Evolutionary conservation across 805 yeast genomes (phyloP), one percentile per base, ranked within the genome.

Genomic region (Candida maltosa): DNA sequence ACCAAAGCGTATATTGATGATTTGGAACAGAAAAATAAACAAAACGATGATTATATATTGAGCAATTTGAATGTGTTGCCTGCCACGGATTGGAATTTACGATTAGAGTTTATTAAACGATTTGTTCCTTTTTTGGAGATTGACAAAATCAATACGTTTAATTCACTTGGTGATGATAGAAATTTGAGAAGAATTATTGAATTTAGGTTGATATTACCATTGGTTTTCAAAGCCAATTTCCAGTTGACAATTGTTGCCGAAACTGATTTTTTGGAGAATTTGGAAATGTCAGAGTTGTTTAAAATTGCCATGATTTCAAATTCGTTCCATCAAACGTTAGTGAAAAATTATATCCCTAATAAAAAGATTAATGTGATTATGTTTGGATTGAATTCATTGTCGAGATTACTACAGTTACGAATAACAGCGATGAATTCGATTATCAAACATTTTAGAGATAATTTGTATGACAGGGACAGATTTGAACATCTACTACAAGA

Each of bases 11-110:
- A 31, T 18, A 31, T 31, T n/a, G 29, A 31, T 19, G 34, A 23
- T 19, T 26, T 20, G 11, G 29, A 31, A 3, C 18, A n/a, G 15
- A 32, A 28, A 9, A 27, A 29, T 22, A n/a, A 22, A 5, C 32
- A 42, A 26, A 60, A 58, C 31, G 49, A 51, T 15, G 39, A 39
- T 15, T 40, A 39, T 10, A 43, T 58, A 3, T 24, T 54, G 10
- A 46, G 54, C 7, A 51, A 52, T 16, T 40, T 65, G 32, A 49
- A 59, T 31, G 69, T 65, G 4, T 47, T 52, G 5, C 70, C 72
- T 2, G 57, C 70, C 3, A 40, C 42, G 6, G 55, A 64, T 31
- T 62, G 69, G 65, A 18, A 33, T 7, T 38, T 47, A 25, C 46
- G 69, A 14, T 37, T 59, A 19, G 29, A 42, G 6, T 41, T 50